Base-by-base conservation (phyloP, 768 basidiomycete species). In the Mycena olivaceomarginata region DNA sequence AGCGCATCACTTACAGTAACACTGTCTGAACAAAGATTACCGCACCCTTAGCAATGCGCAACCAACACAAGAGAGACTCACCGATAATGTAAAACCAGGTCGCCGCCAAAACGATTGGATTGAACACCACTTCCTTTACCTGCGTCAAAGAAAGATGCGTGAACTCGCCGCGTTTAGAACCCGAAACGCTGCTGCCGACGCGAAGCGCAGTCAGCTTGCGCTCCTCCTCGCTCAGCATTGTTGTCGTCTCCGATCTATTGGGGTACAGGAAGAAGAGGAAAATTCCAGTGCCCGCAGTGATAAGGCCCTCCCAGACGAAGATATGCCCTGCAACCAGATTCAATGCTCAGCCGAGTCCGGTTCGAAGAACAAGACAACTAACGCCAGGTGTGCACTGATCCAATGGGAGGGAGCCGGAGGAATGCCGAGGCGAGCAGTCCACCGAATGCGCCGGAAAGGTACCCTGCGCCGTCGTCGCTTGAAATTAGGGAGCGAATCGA, bases 161-260 rank as follows among this genome's bases (percentile, higher is more conserved):
- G 8, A 57, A 56, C 40, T 59, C 20, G 46, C 51, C 37, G 31
- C 31, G 31, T 31, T 31, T 31, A 31, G 31, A 39, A 6, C 40
- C 51, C 3, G 56, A 20, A 46, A 31, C 31, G 31, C 31, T 31
- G 31, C 31, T 31, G 31, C 37, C 41, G 6, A 57, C 11, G 25
- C 64, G 71, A 7, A 43, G 40, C 2, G 84, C 41, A 5, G 85
- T 85, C 37, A 86, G 63, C 48, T 84, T 86, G 13, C 82, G 85
- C 53, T 85, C 85, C 7, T 82, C 77, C 56, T 78, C 76, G 0
- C 85, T 85, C 66, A 85, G 76, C 70, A 86, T 86, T 18, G 65
- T n/a, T 8, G 85, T 84, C 22, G 85, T 86, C 62, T 86, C 85
- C 0, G 84, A 85, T 46, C 85, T 76, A 4, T 76, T 83, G 40